Conservation (phyloP, 176 grass and related monocot genomes). For the Thinopyrum elongatum region DNA sequence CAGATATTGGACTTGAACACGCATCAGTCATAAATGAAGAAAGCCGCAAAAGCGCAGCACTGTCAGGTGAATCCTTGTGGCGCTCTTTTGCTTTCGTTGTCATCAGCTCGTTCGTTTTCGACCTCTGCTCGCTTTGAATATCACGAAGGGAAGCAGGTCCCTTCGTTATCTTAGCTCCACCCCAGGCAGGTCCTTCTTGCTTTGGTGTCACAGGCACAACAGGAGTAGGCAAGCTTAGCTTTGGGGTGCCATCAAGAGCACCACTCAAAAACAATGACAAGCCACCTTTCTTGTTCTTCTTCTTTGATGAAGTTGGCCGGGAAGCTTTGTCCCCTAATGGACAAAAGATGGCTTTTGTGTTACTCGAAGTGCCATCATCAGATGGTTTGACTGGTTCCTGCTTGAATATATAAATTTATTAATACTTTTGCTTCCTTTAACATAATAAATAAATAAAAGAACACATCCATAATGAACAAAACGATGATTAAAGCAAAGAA, state of each 20-base stretch:
- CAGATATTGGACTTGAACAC: slow-evolving; percentile 58
- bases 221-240: slow-evolving; percentile 42
- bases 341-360: slow-evolving; percentile 40
- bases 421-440: slow-evolving; percentile 2
- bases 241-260: slow-evolving; percentile 90
- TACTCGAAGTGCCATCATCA: slow-evolving; percentile 41
- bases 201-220: slow-evolving; percentile 50
- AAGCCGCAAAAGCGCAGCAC: slow-evolving; percentile 42
- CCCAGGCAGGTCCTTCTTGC: slow-evolving; percentile 88
- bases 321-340: slow-evolving; percentile 46
- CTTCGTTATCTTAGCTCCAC: slow-evolving; percentile 70
- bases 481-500: not conserved
- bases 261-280: slow-evolving; percentile 90
- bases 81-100: slow-evolving; percentile 37
- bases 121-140: slow-evolving; percentile 89
- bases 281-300: slow-evolving; percentile 95
- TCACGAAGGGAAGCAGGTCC: slow-evolving; percentile 78
- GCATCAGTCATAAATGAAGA: slow-evolving; percentile 67
- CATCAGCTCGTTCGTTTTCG: slow-evolving; percentile 44
- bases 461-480: slow-evolving; percentile 6
- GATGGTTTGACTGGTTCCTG: slow-evolving; percentile 53
- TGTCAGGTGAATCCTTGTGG: slow-evolving; percentile 47
- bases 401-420: slow-evolving; percentile 36
- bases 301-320: slow-evolving; percentile 56
- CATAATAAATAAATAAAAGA: not conserved